Evolutionary conservation across 2,329 filamentous ascomycete genomes (phyloP).

Genomic region (Coleophoma eucalyptorum): DNA sequence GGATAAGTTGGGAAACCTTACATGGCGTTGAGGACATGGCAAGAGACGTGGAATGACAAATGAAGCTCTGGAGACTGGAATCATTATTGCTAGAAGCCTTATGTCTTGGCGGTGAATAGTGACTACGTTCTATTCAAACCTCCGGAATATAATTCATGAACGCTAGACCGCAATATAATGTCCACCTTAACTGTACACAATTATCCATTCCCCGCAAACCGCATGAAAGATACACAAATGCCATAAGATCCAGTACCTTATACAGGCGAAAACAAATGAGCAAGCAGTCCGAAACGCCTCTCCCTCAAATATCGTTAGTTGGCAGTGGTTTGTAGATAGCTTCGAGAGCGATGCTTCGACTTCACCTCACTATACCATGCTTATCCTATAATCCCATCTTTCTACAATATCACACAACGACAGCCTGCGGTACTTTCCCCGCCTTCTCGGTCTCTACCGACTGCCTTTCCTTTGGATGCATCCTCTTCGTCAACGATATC

Average conservation of each 20-base stretch:
- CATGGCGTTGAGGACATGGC: slow-evolving; percentile 13
- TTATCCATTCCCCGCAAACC: slow-evolving; percentile 1
- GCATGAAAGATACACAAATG: slow-evolving; percentile 1
- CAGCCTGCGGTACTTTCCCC: slow-evolving; percentile 56
- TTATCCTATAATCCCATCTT: neutral
- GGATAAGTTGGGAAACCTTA: slow-evolving; percentile 9
- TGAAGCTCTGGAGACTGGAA: slow-evolving; percentile 1
- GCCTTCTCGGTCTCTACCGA: slow-evolving; percentile 43
- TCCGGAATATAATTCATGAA: slow-evolving; percentile 5
- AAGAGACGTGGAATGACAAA: slow-evolving; percentile 11
- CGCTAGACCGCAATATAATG: slow-evolving; percentile 6
- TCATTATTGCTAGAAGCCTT: neutral
- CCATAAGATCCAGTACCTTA: slow-evolving; percentile 2
- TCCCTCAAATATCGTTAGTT: slow-evolving; percentile 8
- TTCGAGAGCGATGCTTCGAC: too few species aligned
- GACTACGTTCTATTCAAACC: slow-evolving; percentile 17
- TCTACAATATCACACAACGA: slow-evolving; percentile 60
- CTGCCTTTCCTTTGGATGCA: slow-evolving; percentile 23
- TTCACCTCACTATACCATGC: neutral
- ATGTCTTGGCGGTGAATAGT: slow-evolving; percentile 2
- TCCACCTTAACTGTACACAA: slow-evolving; percentile 13
- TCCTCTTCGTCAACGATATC: slow-evolving; percentile 74
- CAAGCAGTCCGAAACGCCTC: slow-evolving; percentile 8
- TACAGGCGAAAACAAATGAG: slow-evolving; percentile 2
- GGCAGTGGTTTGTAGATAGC: neutral